Base-by-base conservation (phyloP, 169 alveolate species). In the Miamiensis avidus region DNA sequence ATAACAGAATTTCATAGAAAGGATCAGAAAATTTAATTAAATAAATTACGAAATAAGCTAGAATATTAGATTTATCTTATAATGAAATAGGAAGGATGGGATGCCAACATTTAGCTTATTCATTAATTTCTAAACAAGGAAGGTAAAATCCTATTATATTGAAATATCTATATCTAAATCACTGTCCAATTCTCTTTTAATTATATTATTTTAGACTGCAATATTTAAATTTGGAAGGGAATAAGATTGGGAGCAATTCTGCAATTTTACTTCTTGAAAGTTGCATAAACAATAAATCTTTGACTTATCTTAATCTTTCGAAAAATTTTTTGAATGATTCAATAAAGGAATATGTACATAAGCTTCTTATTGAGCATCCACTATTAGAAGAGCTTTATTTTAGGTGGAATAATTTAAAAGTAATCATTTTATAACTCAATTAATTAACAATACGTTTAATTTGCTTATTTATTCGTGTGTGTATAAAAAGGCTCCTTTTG, bases 241-340 rank as follows among this genome's bases (percentile, higher is more conserved):
- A 85, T 49, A 85, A 85, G 33, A 31, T 85, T 27, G 89, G 89
- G n/a, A 86, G 79, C 31, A 78, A 85, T n/a, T 34, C 76, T 20
- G 82, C 79, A 27, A 78, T 33, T 28, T 78, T 72, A 34, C 27
- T 85, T 29, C 31, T 85, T 26, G 34, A 85, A 25, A 34, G 78
- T 33, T 26, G 74, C n/a, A 29, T 85, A 25, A 31, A 74, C 4
- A 74, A 79, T 34, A 79, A 79, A 31, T 78, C 77, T 72, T 31
- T 85, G n/a, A 85, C 28, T 73, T 25, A 65, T 29, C 78, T 85
- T 0, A 85, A 85, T 79, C 34, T 85, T 25, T 79, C 86, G 28
- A 85, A 85, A 75, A 85, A 85, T 64, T 85, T 69, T 79, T 31
- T 85, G 29, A 33, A 82, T 1, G 83, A 85, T 78, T 76, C 78